Conservation (phyloP, 176 grass and related monocot species). For the Zizania latifolia region DNA sequence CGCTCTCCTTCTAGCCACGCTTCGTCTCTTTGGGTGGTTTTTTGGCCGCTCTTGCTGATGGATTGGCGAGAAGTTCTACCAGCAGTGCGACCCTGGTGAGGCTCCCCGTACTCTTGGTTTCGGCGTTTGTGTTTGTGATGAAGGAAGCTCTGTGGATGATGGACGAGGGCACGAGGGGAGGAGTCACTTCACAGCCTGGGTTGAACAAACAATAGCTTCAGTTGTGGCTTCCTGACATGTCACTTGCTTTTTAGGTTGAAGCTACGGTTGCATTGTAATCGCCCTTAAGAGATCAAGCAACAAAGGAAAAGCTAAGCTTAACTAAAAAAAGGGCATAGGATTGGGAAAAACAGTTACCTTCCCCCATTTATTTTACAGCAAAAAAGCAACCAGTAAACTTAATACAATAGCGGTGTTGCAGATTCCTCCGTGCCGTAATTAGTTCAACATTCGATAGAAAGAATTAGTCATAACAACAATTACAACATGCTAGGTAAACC, state of each 20-base stretch:
- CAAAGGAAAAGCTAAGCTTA: not conserved
- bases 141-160: too few relatives aligned
- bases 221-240: too few relatives aligned
- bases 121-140: not conserved
- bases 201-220: too few relatives aligned
- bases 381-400: not conserved
- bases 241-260: too few relatives aligned
- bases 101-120: not conserved
- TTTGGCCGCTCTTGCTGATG: not conserved
- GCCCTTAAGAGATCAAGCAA: not conserved
- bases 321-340: not conserved
- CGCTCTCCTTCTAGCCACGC: not conserved
- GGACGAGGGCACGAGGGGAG: too few relatives aligned
- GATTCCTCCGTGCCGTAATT: not conserved
- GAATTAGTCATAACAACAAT: not conserved
- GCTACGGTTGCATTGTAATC: too few relatives aligned
- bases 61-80: slow-evolving; percentile 57
- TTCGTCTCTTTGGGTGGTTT: not conserved
- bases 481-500: too few relatives aligned
- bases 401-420: not conserved
- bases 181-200: too few relatives aligned
- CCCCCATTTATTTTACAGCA: slow-evolving; percentile 36
- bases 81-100: slow-evolving; percentile 78
- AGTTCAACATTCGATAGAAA: not conserved
- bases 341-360: slow-evolving; percentile 28